Evolutionary conservation across 2,329 filamentous ascomycete species (phyloP), one percentile per base, ranked within the genome.

Genomic region (Scedosporium aurantiacum): DNA sequence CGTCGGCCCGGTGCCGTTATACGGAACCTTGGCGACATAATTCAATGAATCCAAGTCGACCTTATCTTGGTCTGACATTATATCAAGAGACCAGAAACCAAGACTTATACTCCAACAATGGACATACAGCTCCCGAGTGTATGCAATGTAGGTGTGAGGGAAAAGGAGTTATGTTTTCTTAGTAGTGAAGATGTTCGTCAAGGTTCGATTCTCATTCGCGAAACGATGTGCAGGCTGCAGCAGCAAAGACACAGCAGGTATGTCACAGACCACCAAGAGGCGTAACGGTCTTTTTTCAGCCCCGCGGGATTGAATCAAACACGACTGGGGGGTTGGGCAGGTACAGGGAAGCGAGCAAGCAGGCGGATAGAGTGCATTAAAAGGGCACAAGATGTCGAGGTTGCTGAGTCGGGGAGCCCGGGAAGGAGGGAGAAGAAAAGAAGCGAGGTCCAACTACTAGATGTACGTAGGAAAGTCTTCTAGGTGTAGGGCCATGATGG

Each of bases 1-100:
- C 6, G 82, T 84, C 23, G 77, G 72, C 41, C 76, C 76, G 18
- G 85, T 85, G 69, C 82, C 82, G 76, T 90, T 90, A 75, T 86
- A 89, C 23, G 81, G 75, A 45, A 82, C 72, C 64, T 78, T 75
- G 64, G 71, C 65, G 58, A 76, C 68, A 67, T 81, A 81, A 68
- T 76, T 70, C 62, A 77, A 70, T 50, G 68, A 66, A 66, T 79
- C 74, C 64, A 77, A 73, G 65, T 79, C 72, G 69, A 75, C 66
- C 64, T 71, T 72, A 60, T 75, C 70, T 18, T 8, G 10, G 21
- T 45, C 59, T 27, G 54, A 32, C 63, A 62, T 60, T 23, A 41
- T 58, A 37, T n/a, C 37, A 5, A 40, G 25, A 23, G 28, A 10
- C 32, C 1, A 37, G 6, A 2, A 37, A 37, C 32, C 32, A 37